Base-by-base conservation (phyloP, 2,329 filamentous ascomycete species). In the Calonectria pseudoreteaudii region DNA sequence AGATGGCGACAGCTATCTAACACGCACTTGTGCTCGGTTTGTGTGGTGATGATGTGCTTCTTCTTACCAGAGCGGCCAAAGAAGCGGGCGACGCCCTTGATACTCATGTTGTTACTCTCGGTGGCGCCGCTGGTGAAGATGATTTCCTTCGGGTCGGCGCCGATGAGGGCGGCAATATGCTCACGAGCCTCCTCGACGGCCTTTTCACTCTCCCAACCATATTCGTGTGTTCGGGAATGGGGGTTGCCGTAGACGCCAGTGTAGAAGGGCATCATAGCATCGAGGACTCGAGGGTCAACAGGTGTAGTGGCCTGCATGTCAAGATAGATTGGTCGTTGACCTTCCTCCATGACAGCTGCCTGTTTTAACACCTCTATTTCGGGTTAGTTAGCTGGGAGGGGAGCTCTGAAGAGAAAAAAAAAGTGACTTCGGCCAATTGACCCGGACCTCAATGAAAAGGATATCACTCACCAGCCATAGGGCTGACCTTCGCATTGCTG, bases 31-130 rank as follows among this genome's bases (percentile, higher is more conserved):
- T 99, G 97, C 86, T 99, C 97, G 0, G 97, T 99, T 87, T 98
- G 97, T 49, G 93, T 95, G 30, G 97, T 99, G 85, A 99, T 95
- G 82, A 99, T 96, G 86, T 99, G 97, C 87, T 94, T 98, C 92
- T 98, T 98, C 91, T 98, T 98, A 80, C 95, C 96, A 3, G 92
- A 93, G 72, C 95, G 92, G 78, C 95, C 95, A 84, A 98, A 98
- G 87, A 99, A 99, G 76, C 96, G 91, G 26, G 97, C 96, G 11
- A 99, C 96, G 76, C 97, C 97, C 87, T 99, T 99, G 87, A 99
- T 95, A 85, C 95, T 98, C 97, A 99, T 99, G 82, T 99, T 99
- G 87, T 99, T 99, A 83, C 95, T 98, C 88, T 99, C 97, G 0
- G 97, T 99, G 20, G 97, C 97, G 70, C 97, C 97, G 81, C 96